Conservation (phyloP, 306 rosid genomes). For the Medicago ruthenica region DNA sequence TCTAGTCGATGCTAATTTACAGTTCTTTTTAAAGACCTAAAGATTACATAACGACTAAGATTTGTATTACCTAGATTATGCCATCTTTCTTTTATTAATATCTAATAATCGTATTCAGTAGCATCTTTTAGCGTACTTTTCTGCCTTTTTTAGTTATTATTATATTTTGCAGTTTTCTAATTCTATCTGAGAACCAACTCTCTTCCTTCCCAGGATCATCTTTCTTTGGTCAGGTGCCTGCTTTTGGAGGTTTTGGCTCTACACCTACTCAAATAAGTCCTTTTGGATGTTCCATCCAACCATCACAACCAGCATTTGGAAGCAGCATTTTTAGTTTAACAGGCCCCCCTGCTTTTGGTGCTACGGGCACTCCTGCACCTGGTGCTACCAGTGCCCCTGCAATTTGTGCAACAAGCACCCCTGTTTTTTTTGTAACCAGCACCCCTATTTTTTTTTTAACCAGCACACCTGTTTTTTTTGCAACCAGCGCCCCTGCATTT, state of each 20-base stretch:
- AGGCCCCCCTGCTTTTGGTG: constrained; percentile 72
- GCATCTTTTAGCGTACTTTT: constrained; percentile 18
- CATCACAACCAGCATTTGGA: constrained; percentile 89
- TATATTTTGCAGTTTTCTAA: constrained; percentile 19
- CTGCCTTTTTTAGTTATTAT: neutral
- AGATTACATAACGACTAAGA: constrained; percentile 6
- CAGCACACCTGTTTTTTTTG: constrained; percentile 67
- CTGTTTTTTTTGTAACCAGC: constrained; percentile 55
- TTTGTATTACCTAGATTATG: constrained; percentile 3
- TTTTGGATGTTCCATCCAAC: constrained; percentile 74
- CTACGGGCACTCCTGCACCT: constrained; percentile 51
- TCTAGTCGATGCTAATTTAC: constrained; percentile 7
- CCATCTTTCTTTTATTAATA: constrained; percentile 11
- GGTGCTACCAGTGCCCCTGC: constrained; percentile 54
- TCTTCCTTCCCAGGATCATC: constrained; percentile 61
- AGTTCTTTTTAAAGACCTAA: constrained; percentile 5
- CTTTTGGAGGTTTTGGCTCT: constrained; percentile 82
- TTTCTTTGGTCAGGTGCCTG: constrained; percentile 87
- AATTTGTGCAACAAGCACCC: constrained; percentile 50
- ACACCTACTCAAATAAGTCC: constrained; percentile 76
- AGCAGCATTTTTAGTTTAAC: constrained; percentile 83
- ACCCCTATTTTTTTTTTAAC: constrained; percentile 65
- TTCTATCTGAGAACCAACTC: constrained; percentile 37
- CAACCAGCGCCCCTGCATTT: constrained; percentile 52
- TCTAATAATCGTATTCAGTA: constrained; percentile 6